Evolutionary conservation across 371 early-diverging fungal genomes (phyloP), one percentile per base, ranked within the genome.

Genomic region (Mucor circinelloides): DNA sequence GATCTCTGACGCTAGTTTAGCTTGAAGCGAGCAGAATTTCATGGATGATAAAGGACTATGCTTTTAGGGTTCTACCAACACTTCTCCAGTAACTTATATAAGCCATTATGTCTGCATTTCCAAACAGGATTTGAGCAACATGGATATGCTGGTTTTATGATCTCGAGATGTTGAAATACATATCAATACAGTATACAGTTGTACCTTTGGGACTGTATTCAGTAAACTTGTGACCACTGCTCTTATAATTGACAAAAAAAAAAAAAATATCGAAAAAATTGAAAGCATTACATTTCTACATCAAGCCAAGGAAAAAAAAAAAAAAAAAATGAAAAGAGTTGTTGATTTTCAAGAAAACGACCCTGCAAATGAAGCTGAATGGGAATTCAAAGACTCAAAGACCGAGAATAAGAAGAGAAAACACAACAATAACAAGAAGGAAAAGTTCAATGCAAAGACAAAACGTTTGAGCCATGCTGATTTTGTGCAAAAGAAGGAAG

Each of bases 401-500:
- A 50, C 66, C 7, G 63, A 40, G 32, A 64, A 69, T 19, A 70
- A 70, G 38, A 70, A 63, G 21, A 58, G 58, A 50, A 66, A 71
- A 32, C 59, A 54, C 36, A 64, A 65, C n/a, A 61, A 61, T 12
- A 31, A 65, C 36, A 36, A 50, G 1, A 64, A 63, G 21, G 67
- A 67, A 59, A 72, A 67, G 9, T 70, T 60, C 36, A 73, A 68
- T 57, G 50, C 60, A n/a, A 64, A 64, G 40, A 62, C 50, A 5
- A 67, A 64, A 17, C 60, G 65, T 13, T 63, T 71, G 23, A 67
- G 69, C 58, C 69, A 66, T 58, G 56, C 50, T 27, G 70, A 73
- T 8, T 74, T 71, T 57, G 64, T 66, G 9, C 64, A 74, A 58
- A 76, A 76, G 60, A 75, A 75, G 56, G 69, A 70, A 19, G 80